Base-by-base conservation (phyloP, 805 yeast species). In the Cyberlindnera maclurae region DNA sequence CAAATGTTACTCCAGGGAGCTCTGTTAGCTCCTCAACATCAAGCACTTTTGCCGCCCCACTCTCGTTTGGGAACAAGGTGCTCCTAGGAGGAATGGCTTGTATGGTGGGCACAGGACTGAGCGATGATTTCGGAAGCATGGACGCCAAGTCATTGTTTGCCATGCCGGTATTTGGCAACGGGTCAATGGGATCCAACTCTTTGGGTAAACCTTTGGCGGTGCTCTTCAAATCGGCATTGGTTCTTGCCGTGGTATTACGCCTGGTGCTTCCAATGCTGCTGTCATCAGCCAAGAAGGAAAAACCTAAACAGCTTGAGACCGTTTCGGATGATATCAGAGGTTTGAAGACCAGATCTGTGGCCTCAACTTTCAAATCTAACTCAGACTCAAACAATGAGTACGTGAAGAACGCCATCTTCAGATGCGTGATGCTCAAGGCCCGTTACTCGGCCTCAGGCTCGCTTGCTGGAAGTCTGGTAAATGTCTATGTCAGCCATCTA, bases 1-100 rank as follows among this genome's bases (percentile, higher is more conserved):
- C 40, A 13, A 47, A 38, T 26, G 36, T 48, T 15, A 49, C 51
- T 9, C 62, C 47, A 28, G 46, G 37, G 29, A 48, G 41, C 32
- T 43, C 52, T 16, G 40, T 48, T 29, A 31, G 37, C 28, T 42
- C 48, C 8, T 42, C 46, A 12, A 40, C 37, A 34, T 42, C 52
- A 4, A 27, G 12, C 29, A n/a, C 15, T 10, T 12, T 12, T 8
- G 12, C 15, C 26, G 44, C 49, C 20, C 43, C 43, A 17, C 28
- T 39, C 29, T 43, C 46, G 3, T 46, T 63, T n/a, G 51, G 68
- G 10, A 71, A 69, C 44, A 78, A 76, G 54, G 51, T 74, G 20
- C 54, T 80, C 32, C 52, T 80, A 44, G 86, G 85, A 12, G 81
- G 84, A 15, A 64, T 79, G 65, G 79, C 82, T 17, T 67, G 78